Conservation (phyloP, 306 rosid species). For the Luffa aegyptiaca region DNA sequence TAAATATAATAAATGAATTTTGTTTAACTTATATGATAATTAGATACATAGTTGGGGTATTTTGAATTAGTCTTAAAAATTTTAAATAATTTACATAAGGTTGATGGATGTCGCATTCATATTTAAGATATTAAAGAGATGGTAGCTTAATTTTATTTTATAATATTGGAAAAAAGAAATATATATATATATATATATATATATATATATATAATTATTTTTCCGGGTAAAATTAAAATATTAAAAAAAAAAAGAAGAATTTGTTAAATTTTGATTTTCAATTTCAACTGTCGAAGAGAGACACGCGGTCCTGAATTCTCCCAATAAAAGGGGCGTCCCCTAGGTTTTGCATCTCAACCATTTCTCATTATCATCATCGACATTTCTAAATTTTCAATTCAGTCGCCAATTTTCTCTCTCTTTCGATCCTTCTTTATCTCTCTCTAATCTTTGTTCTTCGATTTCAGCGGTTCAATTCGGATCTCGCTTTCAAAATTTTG, state of each 20-base stretch:
- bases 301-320: constrained; percentile 2
- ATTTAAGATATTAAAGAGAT: background rate
- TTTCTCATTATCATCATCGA: background rate
- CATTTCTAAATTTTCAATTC: background rate
- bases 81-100: background rate
- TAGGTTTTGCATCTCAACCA: background rate
- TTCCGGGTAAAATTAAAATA: background rate
- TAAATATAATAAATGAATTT: background rate
- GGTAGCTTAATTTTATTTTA: background rate
- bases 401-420: background rate
- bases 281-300: background rate
- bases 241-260: background rate
- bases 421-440: background rate
- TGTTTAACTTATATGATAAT: background rate
- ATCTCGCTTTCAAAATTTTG: background rate
- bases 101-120: background rate
- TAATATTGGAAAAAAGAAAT: background rate
- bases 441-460: background rate
- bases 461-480: background rate
- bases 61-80: background rate
- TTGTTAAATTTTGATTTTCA: background rate
- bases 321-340: constrained; percentile 9
- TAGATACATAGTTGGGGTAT: background rate
- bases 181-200: too few species aligned
- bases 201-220: too few species aligned